Conservation (phyloP, 352 stramenopile species). For the Globisporangium megalacanthum region DNA sequence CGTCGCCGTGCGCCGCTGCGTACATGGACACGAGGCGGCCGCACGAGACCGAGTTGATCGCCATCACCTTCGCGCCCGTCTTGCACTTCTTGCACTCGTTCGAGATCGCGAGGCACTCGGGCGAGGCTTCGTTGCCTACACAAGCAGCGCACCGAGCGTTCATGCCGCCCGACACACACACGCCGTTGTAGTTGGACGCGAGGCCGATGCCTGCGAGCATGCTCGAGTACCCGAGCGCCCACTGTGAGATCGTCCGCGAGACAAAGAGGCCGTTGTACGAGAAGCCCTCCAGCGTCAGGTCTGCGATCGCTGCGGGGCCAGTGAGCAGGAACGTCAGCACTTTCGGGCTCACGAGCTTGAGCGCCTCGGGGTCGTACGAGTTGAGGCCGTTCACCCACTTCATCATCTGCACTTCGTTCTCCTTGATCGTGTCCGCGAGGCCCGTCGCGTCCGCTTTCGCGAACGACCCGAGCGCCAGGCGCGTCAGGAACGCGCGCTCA, state of each 20-base stretch:
- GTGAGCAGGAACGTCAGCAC: conserved; percentile 8
- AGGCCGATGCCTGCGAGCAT: conserved; percentile 17
- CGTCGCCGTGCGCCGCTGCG: conserved; percentile 28
- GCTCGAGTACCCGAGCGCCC: conserved; percentile 21
- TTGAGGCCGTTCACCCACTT: conserved; percentile 17
- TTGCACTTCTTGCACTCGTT: conserved; percentile 44
- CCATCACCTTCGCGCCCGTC: conserved; percentile 28
- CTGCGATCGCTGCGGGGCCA: neutral
- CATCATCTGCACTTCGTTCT: conserved; percentile 17
- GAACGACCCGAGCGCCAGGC: conserved; percentile 11
- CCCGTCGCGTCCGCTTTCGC: neutral
- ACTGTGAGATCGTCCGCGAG: conserved; percentile 16
- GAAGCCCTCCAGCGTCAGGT: conserved; percentile 12
- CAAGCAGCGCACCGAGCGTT: conserved; percentile 43
- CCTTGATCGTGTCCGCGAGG: neutral
- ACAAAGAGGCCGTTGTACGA: conserved; percentile 22
- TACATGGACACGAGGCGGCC: conserved; percentile 30
- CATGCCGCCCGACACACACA: conserved; percentile 9
- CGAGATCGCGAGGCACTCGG: conserved; percentile 31
- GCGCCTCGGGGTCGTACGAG: conserved; percentile 12
- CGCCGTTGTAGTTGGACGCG: conserved; percentile 12
- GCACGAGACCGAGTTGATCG: conserved; percentile 42
- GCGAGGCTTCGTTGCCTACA: conserved; percentile 16
- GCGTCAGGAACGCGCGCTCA: conserved; percentile 17
- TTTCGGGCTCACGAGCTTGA: conserved; percentile 2